Evolutionary conservation across 768 basidiomycete species (phyloP).

Genomic region (Mrakia frigida): DNA sequence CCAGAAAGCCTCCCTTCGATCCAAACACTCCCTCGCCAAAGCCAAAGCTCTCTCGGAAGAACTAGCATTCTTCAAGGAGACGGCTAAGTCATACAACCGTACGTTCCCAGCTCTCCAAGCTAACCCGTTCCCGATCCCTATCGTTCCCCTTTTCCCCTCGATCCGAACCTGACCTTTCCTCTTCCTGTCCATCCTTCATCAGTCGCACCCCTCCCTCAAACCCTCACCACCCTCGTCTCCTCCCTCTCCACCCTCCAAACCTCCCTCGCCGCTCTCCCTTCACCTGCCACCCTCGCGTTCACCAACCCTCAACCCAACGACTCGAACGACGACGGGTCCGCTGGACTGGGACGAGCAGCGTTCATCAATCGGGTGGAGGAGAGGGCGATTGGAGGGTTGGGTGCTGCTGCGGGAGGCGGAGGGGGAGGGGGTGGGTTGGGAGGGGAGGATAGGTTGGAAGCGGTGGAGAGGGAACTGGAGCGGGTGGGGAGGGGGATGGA

Average conservation of each 20-base stretch:
- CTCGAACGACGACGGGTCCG: background rate
- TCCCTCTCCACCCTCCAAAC: slow-evolving; percentile 1
- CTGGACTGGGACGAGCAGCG: slow-evolving; percentile 6
- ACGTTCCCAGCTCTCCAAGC: background rate
- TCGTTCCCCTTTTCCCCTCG: background rate
- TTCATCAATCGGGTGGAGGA: slow-evolving; percentile 19
- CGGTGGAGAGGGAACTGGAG: background rate
- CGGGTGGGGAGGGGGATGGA: slow-evolving; percentile 5
- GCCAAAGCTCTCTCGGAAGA: slow-evolving; percentile 3
- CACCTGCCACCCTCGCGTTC: background rate
- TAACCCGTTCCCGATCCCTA: too few species aligned
- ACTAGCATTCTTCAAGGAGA: background rate
- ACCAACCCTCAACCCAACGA: background rate
- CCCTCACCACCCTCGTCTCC: background rate
- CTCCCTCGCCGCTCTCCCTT: slow-evolving; percentile 8
- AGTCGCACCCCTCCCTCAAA: slow-evolving; percentile 2
- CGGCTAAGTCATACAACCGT: background rate
- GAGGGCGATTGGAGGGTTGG: background rate
- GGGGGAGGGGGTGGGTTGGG: background rate
- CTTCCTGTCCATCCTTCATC: background rate
- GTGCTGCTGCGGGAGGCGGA: background rate
- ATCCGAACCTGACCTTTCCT: background rate
- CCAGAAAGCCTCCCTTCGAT: background rate
- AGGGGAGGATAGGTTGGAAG: background rate
- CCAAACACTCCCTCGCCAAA: background rate